These are phyloP conservation scores for Suillus weaverae DNA, from an alignment of 768 basidiomycete species.

Conservation along the genomic window DNA sequence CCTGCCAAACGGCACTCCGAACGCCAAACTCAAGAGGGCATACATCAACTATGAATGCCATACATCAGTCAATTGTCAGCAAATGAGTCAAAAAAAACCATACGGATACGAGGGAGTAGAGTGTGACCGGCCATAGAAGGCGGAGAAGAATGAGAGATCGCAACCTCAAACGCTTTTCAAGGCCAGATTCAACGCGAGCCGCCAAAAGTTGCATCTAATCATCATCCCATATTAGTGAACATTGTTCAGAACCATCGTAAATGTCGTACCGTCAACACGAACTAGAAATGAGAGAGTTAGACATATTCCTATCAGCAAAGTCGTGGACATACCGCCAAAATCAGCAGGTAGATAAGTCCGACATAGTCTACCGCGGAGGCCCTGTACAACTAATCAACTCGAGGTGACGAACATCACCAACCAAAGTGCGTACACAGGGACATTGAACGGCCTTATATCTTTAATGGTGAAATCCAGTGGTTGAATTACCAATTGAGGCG, in stretches of 20 bases:
- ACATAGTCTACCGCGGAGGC: slow-evolving; percentile 54
- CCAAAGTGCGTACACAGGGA: slow-evolving; percentile 47
- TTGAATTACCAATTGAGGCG: slow-evolving; percentile 49
- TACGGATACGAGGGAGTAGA: slow-evolving; percentile 46
- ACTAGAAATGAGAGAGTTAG: slow-evolving; percentile 18
- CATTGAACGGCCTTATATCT: slow-evolving; percentile 58
- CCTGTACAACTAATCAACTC: slow-evolving; percentile 27
- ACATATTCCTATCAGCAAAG: background rate
- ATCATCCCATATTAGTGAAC: background rate
- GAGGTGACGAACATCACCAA: background rate
- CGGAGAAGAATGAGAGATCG: slow-evolving; percentile 41
- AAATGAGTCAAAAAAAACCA: slow-evolving; percentile 13
- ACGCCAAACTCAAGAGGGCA: slow-evolving; percentile 58
- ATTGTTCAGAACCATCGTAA: background rate
- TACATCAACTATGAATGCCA: slow-evolving; percentile 46
- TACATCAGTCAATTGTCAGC: background rate
- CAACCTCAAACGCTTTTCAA: slow-evolving; percentile 40
- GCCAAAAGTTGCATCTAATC: slow-evolving; percentile 32
- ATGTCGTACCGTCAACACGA: slow-evolving; percentile 27
- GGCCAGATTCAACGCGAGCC: slow-evolving; percentile 38
- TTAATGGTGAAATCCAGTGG: slow-evolving; percentile 49
- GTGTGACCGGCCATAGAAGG: slow-evolving; percentile 36
- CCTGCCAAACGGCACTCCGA: slow-evolving; percentile 54
- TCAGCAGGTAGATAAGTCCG: slow-evolving; percentile 52
- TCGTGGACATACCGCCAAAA: slow-evolving; percentile 24